phyloP scores from a whole-genome alignment of 768 basidiomycete species.

The Chlorophyllum brunneum region DNA sequence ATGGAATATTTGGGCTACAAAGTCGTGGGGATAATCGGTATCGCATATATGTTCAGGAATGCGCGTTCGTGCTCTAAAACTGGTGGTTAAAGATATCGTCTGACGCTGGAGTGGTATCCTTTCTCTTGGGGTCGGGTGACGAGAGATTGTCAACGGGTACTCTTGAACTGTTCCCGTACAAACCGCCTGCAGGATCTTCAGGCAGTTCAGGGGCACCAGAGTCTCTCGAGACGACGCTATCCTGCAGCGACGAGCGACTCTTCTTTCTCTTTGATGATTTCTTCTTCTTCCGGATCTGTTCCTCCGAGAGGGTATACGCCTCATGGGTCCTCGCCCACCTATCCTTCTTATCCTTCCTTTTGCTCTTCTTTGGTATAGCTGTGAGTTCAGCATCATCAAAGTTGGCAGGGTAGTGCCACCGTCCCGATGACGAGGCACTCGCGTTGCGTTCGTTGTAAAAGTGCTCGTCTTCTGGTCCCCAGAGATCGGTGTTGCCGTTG shows the following conservation, averaged over 20 bases:
- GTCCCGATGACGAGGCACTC: slow-evolving; percentile 42
- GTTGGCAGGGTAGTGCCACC: slow-evolving; percentile 87
- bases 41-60: background rate
- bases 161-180: slow-evolving; percentile 44
- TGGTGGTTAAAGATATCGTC: slow-evolving; percentile 64
- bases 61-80: slow-evolving; percentile 35
- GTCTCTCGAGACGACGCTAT: slow-evolving; percentile 33
- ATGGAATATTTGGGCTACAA: no score
- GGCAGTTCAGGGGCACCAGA: slow-evolving; percentile 52
- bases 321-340: slow-evolving; percentile 86
- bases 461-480: slow-evolving; percentile 72
- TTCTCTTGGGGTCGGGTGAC: slow-evolving; percentile 14
- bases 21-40: background rate
- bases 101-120: slow-evolving; percentile 26
- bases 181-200: slow-evolving; percentile 70
- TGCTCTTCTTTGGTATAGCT: slow-evolving; percentile 39
- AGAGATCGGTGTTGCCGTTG: slow-evolving; percentile 59
- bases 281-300: slow-evolving; percentile 44
- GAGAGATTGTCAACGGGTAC: slow-evolving; percentile 15
- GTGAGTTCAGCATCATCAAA: slow-evolving; percentile 59
- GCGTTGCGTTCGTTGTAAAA: slow-evolving; percentile 57
- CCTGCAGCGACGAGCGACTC: slow-evolving; percentile 34
- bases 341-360: slow-evolving; percentile 81
- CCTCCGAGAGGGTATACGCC: slow-evolving; percentile 59
- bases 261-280: slow-evolving; percentile 56